Conservation (phyloP, 371 early-diverging fungal species). For the Apophysomyces ossiformis region DNA sequence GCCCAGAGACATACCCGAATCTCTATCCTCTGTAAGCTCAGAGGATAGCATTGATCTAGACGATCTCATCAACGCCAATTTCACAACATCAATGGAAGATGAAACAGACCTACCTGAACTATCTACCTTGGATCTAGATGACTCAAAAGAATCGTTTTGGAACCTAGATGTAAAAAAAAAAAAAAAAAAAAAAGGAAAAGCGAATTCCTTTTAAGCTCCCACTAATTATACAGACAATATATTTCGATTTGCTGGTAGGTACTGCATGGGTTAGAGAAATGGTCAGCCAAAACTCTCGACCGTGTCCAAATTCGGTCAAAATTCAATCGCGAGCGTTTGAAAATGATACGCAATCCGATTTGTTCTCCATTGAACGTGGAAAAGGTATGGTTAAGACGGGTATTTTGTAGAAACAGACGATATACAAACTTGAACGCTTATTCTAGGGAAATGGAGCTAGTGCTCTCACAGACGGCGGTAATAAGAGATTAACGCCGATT, state of each 20-base stretch:
- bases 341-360: too few species aligned
- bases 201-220: neutral
- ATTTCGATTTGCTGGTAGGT: neutral
- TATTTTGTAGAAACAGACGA: too few species aligned
- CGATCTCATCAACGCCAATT: neutral
- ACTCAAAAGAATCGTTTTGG: conserved; percentile 5
- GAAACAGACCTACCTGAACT: conserved; percentile 2
- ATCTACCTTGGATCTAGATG: conserved; percentile 3
- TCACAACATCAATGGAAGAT: conserved; percentile 4
- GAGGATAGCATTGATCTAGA: neutral
- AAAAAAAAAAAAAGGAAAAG: neutral
- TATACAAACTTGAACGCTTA: too few species aligned
- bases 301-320: too few species aligned
- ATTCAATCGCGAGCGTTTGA: too few species aligned
- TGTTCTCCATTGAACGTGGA: too few species aligned
- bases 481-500: too few species aligned
- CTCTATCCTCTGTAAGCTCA: conserved; percentile 6
- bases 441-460: too few species aligned
- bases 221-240: neutral
- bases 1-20: neutral
- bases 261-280: too few species aligned
- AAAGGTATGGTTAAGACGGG: too few species aligned
- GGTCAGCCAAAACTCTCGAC: too few species aligned
- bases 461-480: too few species aligned
- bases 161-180: neutral